Base-by-base conservation (phyloP, 345 rosid genomes). In the Salix exigua region DNA sequence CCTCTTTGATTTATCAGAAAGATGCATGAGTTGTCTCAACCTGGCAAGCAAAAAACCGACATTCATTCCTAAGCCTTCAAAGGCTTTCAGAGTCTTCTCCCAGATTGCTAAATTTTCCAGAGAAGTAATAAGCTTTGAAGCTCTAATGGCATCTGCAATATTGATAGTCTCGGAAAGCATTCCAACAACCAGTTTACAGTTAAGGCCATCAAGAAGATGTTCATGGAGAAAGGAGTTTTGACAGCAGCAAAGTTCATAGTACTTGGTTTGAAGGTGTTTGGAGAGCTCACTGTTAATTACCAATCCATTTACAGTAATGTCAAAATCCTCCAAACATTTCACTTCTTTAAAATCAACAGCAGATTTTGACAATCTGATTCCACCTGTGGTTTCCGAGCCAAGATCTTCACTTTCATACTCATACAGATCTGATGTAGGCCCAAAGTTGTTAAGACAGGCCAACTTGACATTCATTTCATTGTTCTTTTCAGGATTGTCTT, bases 81-180 rank as follows among this genome's bases (percentile, higher is more conserved):
- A 83, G 5, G 83, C 83, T 28, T 79, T 71, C 76, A 85, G 61
- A 21, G 86, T 85, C 72, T 74, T 75, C 68, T 74, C 75, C 87
- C 88, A 85, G 18, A 35, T 48, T 4, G 40, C 73, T 66, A 77
- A 87, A 61, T 74, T 55, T 10, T 70, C 70, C 17, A 3, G 68
- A 3, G 82, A 51, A 0, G 86, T 66, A 10, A 81, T 70, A 53
- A 82, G 38, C 65, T 74, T 78, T 75, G 83, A 81, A 50, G 80
- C 84, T 80, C 82, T 82, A 28, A 85, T 83, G 40, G 88, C 86
- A 72, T 83, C 85, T 0, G 86, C 84, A n/a, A 80, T 83, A 70
- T 76, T 71, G n/a, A 83, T 74, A 13, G 81, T 77, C 64, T 77
- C 81, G 0, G 61, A 42, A 18, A 82, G 74, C 44, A 81, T 76